Conservation (phyloP, 768 basidiomycete genomes). For the Trametopsis cervina region DNA sequence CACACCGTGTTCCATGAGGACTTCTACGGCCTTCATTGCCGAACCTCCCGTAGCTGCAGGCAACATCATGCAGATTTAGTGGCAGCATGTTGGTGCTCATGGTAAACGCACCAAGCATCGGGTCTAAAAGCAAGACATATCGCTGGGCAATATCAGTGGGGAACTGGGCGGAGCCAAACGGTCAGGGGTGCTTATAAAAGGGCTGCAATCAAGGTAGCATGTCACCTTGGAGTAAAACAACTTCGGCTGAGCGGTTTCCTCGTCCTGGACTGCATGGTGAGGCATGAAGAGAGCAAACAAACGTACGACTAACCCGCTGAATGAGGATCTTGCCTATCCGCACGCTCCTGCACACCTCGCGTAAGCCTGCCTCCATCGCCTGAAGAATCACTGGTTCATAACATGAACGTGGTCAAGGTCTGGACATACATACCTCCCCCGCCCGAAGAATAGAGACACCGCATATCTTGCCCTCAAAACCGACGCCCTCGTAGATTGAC, state of each 20-base stretch:
- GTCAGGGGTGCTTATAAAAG: conserved; percentile 3
- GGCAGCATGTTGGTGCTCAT: too few relatives aligned
- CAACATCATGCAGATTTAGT: too few relatives aligned
- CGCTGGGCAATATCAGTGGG: conserved; percentile 89
- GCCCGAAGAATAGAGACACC: conserved; percentile 93
- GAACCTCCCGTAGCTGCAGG: conserved; percentile 96
- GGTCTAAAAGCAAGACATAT: conserved; percentile 92
- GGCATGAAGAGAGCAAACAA: neutral
- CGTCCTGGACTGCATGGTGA: conserved; percentile 51
- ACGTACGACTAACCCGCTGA: conserved; percentile 58
- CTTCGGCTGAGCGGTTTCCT: conserved; percentile 89
- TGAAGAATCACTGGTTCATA: conserved; percentile 21
- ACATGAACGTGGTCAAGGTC: conserved; percentile 1
- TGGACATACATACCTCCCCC: conserved; percentile 60
- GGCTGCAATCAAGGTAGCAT: neutral
- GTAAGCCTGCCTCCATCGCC: conserved; percentile 97
- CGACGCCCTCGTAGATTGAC: conserved; percentile 80
- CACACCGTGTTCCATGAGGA: conserved; percentile 86
- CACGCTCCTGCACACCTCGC: conserved; percentile 91
- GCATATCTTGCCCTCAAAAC: conserved; percentile 95
- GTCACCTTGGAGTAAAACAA: conserved; percentile 82
- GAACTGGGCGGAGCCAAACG: conserved; percentile 42
- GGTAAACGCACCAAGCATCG: conserved; percentile 81
- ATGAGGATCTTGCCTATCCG: conserved; percentile 98
- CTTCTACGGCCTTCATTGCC: conserved; percentile 95